Percentiles rank a stretch among this genome's conserved stretches.
Evolutionary conservation across 306 rosid genomes (phyloP).

Genomic region (Dryas drummondii): DNA sequence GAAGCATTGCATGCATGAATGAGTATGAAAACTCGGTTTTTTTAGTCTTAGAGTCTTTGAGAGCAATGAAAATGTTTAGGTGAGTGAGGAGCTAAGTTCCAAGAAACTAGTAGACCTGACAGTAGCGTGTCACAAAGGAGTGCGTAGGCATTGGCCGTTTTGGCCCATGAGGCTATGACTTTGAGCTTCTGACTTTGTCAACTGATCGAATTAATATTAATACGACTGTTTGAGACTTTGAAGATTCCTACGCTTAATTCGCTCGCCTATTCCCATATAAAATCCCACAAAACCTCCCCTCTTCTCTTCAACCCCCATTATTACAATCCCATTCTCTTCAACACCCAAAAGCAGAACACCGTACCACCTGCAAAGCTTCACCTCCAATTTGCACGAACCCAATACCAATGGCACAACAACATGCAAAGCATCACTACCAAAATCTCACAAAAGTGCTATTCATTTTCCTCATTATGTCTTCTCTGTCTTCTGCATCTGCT

Average conservation of each 20-base stretch:
- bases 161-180: not conserved
- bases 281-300: not conserved
- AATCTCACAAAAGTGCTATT: too few relatives aligned
- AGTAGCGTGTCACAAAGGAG: not conserved
- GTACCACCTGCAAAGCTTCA: not conserved
- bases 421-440: too few relatives aligned
- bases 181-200: not conserved
- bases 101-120: not conserved
- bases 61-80: not conserved
- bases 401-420: not conserved
- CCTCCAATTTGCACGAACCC: not conserved
- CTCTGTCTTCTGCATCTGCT: not conserved
- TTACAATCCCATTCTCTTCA: not conserved
- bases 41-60: too few relatives aligned
- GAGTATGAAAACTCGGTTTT: too few relatives aligned
- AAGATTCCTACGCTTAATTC: too few relatives aligned
- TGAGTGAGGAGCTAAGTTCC: not conserved
- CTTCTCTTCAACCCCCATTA: not conserved
- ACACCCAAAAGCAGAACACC: not conserved
- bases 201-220: not conserved
- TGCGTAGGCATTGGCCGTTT: not conserved
- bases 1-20: too few relatives aligned
- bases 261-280: not conserved
- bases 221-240: too few relatives aligned
- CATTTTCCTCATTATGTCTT: not conserved